Evolutionary conservation across 2,329 filamentous ascomycete genomes (phyloP), one percentile per base, ranked within the genome.

Genomic region (Leptographium galeiforme): DNA sequence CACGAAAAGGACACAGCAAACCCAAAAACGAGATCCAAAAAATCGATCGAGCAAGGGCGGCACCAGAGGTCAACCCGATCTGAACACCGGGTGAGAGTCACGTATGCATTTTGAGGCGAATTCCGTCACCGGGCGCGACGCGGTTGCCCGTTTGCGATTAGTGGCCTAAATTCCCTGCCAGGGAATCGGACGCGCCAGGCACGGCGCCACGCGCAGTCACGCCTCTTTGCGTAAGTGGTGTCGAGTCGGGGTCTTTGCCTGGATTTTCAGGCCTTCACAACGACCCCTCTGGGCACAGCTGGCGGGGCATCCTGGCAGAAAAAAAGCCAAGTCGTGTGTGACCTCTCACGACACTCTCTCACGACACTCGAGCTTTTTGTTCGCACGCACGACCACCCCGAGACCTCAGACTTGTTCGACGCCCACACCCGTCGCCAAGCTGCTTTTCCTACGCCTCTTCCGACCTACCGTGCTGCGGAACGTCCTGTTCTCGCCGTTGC

Each of bases 391-490:
- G 44, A 33, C 43, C 25, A 41, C 8, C 13, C 8, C 8, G 10
- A 4, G 6, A 25, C 34, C 6, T 13, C 14, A 10, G 12, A 8
- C 5, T 19, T 16, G 36, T 38, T 44, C 25, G 25, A 25, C 25
- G 18, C 14, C 14, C 7, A 25, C 32, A 40, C 53, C 51, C 52
- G 53, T 58, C 66, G 51, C 30, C 52, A 74, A 70, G 58, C 70
- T 76, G 72, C 72, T 73, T 59, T 66, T 68, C 63, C 69, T 77
- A 54, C 69, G 63, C 56, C 61, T 66, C 47, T 52, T 64, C 49
- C 57, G 64, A 38, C 57, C 65, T 52, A 63, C 64, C 61, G 65
- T 63, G 58, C 61, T 68, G 48, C 66, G 67, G 60, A 67, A 65
- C 25, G 25, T 25, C 63, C 60, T 67, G 41, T 61, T 62, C 44